A percentile compares a stretch with the other conserved stretches of the same genome.
Evolutionary conservation across 495 filamentous ascomycete genomes (phyloP).

Genomic region (Xylaria acuta): DNA sequence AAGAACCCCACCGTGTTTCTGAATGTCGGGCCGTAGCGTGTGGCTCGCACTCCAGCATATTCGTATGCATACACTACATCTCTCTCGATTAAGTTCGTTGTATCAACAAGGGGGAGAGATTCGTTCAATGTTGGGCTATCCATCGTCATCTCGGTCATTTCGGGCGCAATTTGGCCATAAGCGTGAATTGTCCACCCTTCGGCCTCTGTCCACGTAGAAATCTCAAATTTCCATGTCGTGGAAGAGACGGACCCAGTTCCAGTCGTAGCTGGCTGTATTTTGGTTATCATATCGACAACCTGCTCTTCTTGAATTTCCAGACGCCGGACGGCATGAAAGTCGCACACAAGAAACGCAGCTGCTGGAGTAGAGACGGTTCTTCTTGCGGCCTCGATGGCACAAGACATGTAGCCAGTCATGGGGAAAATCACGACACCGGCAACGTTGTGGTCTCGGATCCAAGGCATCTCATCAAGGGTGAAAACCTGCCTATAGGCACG

Average conservation of each 20-base stretch:
- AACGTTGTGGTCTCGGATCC: constrained; percentile 53
- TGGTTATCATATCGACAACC: constrained; percentile 19
- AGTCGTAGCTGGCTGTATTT: constrained; percentile 17
- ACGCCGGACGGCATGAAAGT: constrained; percentile 21
- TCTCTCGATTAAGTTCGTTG: not conserved
- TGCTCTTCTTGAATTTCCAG: constrained; percentile 24
- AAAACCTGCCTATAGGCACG: constrained; percentile 51
- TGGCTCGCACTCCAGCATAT: not conserved
- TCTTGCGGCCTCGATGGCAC: constrained; percentile 55
- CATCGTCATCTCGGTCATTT: constrained; percentile 13
- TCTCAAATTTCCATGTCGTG: constrained; percentile 21
- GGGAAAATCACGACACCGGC: constrained; percentile 53
- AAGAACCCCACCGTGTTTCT: constrained; percentile 8
- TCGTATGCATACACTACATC: constrained; percentile 6
- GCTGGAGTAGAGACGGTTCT: constrained; percentile 13
- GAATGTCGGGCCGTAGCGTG: constrained; percentile 19
- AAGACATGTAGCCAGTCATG: constrained; percentile 56
- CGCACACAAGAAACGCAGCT: constrained; percentile 1
- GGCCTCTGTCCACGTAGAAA: constrained; percentile 13
- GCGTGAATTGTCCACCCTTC: constrained; percentile 20
- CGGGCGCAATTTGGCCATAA: constrained; percentile 11
- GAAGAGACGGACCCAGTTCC: constrained; percentile 15
- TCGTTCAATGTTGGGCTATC: constrained; percentile 16
- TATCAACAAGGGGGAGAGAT: constrained; percentile 21
- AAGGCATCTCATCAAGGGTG: constrained; percentile 45